These are phyloP conservation scores for Tirmania nivea DNA, from an alignment of 495 filamentous ascomycete species.

Conservation along the genomic window DNA sequence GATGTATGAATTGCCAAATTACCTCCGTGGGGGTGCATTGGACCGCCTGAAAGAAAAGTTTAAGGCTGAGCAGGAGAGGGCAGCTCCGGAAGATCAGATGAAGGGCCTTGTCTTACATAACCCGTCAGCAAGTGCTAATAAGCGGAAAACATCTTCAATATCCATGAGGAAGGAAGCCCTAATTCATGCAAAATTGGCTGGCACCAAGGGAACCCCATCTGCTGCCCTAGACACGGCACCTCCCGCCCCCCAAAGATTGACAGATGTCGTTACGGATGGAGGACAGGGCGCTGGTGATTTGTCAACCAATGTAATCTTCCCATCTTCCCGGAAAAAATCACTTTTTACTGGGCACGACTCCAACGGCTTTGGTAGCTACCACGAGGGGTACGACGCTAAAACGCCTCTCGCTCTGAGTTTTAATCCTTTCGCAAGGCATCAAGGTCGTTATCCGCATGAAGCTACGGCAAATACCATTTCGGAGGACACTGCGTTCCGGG, in stretches of 20 bases:
- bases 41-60: constrained; percentile 88
- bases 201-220: constrained; percentile 14
- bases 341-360: neutral
- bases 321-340: neutral
- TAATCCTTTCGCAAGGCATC: constrained; percentile 17
- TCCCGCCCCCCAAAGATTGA: constrained; percentile 4
- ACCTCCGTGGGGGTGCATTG: constrained; percentile 64
- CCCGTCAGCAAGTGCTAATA: constrained; percentile 32
- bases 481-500: constrained; percentile 70
- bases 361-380: neutral
- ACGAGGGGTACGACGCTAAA: neutral
- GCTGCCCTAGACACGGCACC: constrained; percentile 16
- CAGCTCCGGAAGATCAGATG: constrained; percentile 47
- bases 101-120: constrained; percentile 97
- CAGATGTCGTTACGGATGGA: neutral
- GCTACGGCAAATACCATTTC: constrained; percentile 21
- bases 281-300: neutral
- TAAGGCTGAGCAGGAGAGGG: constrained; percentile 57
- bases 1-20: constrained; percentile 73
- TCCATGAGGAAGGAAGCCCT: constrained; percentile 62
- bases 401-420: constrained; percentile 3
- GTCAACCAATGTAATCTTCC: neutral
- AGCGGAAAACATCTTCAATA: constrained; percentile 48
- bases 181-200: constrained; percentile 32
- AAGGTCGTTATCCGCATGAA: neutral